Percentiles rank a stretch among this genome's conserved stretches.
These are phyloP conservation scores for Aspergillus hancockii DNA, from an alignment of 495 filamentous ascomycete species.

Conservation along the genomic window DNA sequence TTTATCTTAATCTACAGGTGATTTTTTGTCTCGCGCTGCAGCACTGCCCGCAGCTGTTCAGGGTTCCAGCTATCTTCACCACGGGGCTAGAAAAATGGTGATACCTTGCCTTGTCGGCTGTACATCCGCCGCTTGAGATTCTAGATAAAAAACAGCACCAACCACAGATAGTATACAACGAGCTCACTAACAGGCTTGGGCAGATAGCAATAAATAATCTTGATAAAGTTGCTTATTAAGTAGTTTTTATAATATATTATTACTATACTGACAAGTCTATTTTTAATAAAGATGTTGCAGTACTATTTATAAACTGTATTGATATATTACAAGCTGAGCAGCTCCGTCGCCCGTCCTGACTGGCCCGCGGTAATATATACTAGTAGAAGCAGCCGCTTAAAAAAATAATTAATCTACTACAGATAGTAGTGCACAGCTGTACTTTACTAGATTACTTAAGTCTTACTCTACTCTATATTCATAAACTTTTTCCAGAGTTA, in stretches of 20 bases:
- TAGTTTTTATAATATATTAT: not conserved
- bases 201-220: slow-evolving; percentile 7
- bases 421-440: not conserved
- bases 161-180: slow-evolving; percentile 6
- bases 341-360: not conserved
- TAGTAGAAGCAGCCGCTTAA: not conserved
- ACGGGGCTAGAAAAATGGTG: not conserved
- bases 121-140: not conserved
- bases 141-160: slow-evolving; percentile 1
- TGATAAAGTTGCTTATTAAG: not conserved
- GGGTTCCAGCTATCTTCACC: not conserved
- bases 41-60: not conserved
- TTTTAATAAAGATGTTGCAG: slow-evolving; percentile 4
- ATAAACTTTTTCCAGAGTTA: slow-evolving; percentile 3
- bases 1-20: slow-evolving; percentile 3
- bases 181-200: not conserved
- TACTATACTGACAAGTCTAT: slow-evolving; percentile 1
- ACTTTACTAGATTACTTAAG: not conserved
- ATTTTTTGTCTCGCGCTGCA: slow-evolving; percentile 2
- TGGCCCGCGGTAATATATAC: not conserved
- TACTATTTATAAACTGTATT: not conserved
- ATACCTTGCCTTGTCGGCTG: not conserved
- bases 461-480: not conserved
- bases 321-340: not conserved
- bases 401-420: not conserved